These are phyloP conservation scores for Arthrobotrys pseudoclavata DNA, from an alignment of 2,329 filamentous ascomycete genomes.

Conservation along the genomic window DNA sequence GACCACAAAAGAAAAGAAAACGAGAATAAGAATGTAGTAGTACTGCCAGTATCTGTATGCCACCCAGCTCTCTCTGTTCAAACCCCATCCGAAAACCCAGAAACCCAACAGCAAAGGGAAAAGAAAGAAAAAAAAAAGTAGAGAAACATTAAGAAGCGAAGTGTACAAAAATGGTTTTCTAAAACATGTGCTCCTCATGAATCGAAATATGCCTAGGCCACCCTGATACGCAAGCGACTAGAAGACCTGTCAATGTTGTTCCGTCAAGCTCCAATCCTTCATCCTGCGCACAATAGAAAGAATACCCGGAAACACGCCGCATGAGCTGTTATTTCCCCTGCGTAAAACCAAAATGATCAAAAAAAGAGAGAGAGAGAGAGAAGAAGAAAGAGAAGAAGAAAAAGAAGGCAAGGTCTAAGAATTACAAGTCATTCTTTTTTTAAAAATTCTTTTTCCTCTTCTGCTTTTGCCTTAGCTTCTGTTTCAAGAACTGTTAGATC, in stretches of 20 bases:
- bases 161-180: conserved; percentile 33
- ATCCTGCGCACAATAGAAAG: not conserved
- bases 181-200: conserved; percentile 52
- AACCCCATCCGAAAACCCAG: conserved; percentile 2
- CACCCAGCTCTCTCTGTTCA: conserved; percentile 12
- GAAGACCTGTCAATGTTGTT: not conserved
- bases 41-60: conserved; percentile 8
- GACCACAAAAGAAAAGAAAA: not conserved
- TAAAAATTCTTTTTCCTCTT: conserved; percentile 1
- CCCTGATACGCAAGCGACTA: conserved; percentile 28
- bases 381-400: conserved; percentile 9
- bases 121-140: conserved; percentile 10
- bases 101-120: conserved; percentile 14
- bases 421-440: conserved; percentile 43
- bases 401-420: conserved; percentile 25
- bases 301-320: conserved; percentile 15
- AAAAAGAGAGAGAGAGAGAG: not conserved
- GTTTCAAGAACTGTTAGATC: conserved; percentile 57
- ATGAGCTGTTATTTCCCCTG: conserved; percentile 4
- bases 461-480: conserved; percentile 18
- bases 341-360: conserved; percentile 24
- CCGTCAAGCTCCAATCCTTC: conserved; percentile 27
- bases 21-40: not conserved
- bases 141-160: conserved; percentile 20
- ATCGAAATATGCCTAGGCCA: conserved; percentile 33